These are phyloP conservation scores for Linnemannia hyalina DNA, from an alignment of 192 early-diverging fungal species.

Conservation along the genomic window DNA sequence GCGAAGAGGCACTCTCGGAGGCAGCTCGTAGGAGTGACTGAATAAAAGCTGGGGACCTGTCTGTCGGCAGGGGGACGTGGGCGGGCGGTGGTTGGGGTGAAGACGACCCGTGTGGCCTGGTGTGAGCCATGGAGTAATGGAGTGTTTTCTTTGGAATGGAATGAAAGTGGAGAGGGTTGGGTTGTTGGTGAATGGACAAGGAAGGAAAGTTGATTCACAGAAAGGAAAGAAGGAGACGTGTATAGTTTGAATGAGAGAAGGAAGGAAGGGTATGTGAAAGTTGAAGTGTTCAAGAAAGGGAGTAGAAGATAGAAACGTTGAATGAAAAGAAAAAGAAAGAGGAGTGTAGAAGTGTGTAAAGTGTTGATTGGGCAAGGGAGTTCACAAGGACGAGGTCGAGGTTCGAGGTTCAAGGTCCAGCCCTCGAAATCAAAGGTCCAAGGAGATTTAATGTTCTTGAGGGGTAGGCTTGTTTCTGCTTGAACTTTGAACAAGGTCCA, in stretches of 20 bases:
- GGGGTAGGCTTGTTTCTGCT: background rate
- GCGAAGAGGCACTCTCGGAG: constrained; percentile 6
- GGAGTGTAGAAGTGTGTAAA: too few species aligned
- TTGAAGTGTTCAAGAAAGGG: background rate
- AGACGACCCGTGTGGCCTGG: background rate
- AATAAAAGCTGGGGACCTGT: constrained; percentile 30
- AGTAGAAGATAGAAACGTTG: background rate
- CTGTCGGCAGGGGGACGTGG: constrained; percentile 9
- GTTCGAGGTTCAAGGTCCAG: too few species aligned
- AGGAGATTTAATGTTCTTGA: background rate
- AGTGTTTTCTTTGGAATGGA: constrained; percentile 4
- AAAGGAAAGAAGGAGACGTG: background rate
- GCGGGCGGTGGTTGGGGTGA: background rate
- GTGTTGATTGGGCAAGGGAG: too few species aligned
- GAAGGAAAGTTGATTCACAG: background rate
- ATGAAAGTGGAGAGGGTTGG: background rate
- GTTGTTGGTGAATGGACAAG: background rate
- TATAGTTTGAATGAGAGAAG: background rate
- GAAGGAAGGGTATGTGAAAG: background rate
- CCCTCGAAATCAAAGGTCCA: too few species aligned
- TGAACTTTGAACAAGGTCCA: background rate
- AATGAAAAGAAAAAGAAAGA: background rate
- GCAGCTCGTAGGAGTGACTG: constrained; percentile 17
- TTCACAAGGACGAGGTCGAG: too few species aligned
- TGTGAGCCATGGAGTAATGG: background rate